Conservation (phyloP, 129 eudicot genomes). For the Helianthus annuus region HanXRQr2.0-SUNRISE NC_035435.2:26908416-26908915, state of each 20-base stretch:
- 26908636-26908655: slow-evolving; percentile 43
- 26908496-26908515: slow-evolving; percentile 42
- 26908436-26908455: slow-evolving; percentile 9
- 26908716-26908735: slow-evolving; percentile 45
- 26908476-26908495: slow-evolving; percentile 53
- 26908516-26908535: slow-evolving; percentile 57
- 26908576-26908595: slow-evolving; percentile 49
- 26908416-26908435: background rate
- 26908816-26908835: slow-evolving; percentile 28
- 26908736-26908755: slow-evolving; percentile 38
- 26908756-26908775: background rate
- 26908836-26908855: slow-evolving; percentile 31
- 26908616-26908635: slow-evolving; percentile 46
- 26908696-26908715: slow-evolving; percentile 31
- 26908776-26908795: slow-evolving; percentile 3
- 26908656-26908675: slow-evolving; percentile 64
- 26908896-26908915: slow-evolving; percentile 24
- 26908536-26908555: slow-evolving; percentile 82
- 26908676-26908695: slow-evolving; percentile 33
- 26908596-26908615: slow-evolving; percentile 54
- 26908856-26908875: slow-evolving; percentile 28
- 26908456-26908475: background rate
- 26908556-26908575: slow-evolving; percentile 70
- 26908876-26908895: slow-evolving; percentile 32
- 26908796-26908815: slow-evolving; percentile 16